Evolutionary conservation across 192 early-diverging fungal species (phyloP).

Genomic region (Podila epicladia): DNA sequence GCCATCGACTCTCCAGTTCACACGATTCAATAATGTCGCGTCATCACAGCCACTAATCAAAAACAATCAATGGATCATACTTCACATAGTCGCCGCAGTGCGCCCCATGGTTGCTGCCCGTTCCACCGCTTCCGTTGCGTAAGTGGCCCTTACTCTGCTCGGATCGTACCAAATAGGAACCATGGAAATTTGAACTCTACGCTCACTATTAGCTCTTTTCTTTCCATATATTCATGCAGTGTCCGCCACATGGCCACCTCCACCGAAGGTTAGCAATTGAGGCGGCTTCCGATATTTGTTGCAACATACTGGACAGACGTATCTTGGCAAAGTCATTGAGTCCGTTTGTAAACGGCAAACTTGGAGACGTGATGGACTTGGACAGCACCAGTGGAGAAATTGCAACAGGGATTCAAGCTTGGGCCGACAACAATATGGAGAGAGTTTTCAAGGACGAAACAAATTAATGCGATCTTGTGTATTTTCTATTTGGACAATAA

Average conservation of each 20-base stretch:
- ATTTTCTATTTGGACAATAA: background rate
- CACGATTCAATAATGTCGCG: background rate
- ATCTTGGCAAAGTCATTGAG: too few species aligned
- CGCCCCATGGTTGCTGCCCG: constrained; percentile 52
- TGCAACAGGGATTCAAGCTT: too few species aligned
- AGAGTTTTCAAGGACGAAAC: too few species aligned
- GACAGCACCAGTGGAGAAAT: too few species aligned
- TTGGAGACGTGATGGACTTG: too few species aligned
- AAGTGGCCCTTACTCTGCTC: constrained; percentile 10
- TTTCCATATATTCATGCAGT: constrained; percentile 12
- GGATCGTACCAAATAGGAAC: constrained; percentile 3
- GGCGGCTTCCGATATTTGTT: too few species aligned
- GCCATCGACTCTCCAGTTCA: background rate
- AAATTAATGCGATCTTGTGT: background rate
- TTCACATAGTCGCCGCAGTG: constrained; percentile 47
- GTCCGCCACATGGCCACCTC: constrained; percentile 54
- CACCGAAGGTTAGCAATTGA: constrained; percentile 41
- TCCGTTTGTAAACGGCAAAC: too few species aligned
- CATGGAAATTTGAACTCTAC: background rate
- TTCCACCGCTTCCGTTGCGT: constrained; percentile 52
- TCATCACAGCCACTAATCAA: constrained; percentile 4
- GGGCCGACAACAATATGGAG: too few species aligned
- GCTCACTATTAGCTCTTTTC: constrained; percentile 1
- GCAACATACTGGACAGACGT: too few species aligned
- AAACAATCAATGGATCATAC: background rate